Evolutionary conservation across 2,329 filamentous ascomycete genomes (phyloP).

Genomic region (Xylaria sp.): DNA sequence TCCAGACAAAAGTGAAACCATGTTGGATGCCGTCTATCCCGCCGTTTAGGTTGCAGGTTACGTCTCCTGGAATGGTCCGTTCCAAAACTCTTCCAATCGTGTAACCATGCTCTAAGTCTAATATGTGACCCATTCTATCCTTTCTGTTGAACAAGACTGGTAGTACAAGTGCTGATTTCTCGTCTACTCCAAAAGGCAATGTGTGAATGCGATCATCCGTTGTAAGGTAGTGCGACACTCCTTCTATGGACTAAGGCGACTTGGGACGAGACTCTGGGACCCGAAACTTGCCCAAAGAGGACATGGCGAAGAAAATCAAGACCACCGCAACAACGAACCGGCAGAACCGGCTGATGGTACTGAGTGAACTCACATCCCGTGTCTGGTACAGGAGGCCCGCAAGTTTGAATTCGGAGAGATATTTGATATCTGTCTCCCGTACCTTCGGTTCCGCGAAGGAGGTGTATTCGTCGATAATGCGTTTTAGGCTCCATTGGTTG

Average conservation of each 20-base stretch:
- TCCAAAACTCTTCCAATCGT: not conserved
- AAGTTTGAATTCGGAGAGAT: conserved; percentile 63
- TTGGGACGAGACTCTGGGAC: conserved; percentile 2
- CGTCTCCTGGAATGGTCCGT: not conserved
- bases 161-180: not conserved
- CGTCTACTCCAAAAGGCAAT: not conserved
- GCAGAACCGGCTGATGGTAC: conserved; percentile 30
- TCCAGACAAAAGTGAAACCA: conserved; percentile 20
- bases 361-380: not conserved
- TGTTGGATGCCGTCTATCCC: conserved; percentile 15
- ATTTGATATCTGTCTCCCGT: conserved; percentile 68
- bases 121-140: conserved; percentile 7
- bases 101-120: conserved; percentile 17
- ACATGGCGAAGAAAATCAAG: conserved; percentile 25
- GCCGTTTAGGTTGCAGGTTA: conserved; percentile 8
- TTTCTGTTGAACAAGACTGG: not conserved
- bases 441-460: conserved; percentile 70
- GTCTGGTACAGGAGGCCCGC: conserved; percentile 45
- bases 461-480: conserved; percentile 78
- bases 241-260: not conserved
- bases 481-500: conserved; percentile 70
- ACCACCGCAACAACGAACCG: conserved; percentile 35
- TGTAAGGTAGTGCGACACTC: not conserved
- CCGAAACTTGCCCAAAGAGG: conserved; percentile 24
- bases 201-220: not conserved